Percentiles rank a stretch among this genome's conserved stretches.
phyloP scores from a whole-genome alignment of 2,329 filamentous ascomycete species.

The Cordyceps javanica region DNA sequence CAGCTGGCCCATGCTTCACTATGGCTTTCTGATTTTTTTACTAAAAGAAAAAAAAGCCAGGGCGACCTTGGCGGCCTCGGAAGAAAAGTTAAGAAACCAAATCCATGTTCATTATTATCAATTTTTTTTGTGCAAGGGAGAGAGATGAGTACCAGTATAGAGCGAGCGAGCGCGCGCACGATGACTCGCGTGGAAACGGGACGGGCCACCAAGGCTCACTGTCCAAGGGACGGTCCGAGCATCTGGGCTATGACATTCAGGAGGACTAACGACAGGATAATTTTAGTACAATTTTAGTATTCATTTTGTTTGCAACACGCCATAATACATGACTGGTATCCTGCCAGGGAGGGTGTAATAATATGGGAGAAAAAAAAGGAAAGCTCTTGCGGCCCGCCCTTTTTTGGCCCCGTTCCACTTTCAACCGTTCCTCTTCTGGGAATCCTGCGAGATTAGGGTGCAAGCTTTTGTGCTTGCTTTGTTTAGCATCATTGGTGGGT shows the following conservation, averaged over 20 bases:
- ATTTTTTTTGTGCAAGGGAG: not conserved
- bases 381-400: not conserved
- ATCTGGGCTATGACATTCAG: conserved; percentile 6
- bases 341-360: not conserved
- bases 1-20: too few species aligned
- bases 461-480: not conserved
- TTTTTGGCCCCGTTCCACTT: not conserved
- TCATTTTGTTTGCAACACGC: not conserved
- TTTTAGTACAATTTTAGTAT: not conserved
- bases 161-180: too few species aligned
- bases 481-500: not conserved
- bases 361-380: not conserved
- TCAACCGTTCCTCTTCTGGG: not conserved
- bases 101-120: too few species aligned
- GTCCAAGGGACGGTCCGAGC: conserved; percentile 12
- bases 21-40: not conserved
- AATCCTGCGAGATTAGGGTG: conserved; percentile 5
- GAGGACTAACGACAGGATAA: not conserved
- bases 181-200: conserved; percentile 12
- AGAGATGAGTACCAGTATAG: too few species aligned
- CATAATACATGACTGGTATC: not conserved
- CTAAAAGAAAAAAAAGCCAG: not conserved
- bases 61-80: not conserved
- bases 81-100: not conserved
- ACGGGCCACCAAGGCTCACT: conserved; percentile 9